Base-by-base conservation (phyloP, 352 stramenopile species). In the Globisporangium lucens region DNA sequence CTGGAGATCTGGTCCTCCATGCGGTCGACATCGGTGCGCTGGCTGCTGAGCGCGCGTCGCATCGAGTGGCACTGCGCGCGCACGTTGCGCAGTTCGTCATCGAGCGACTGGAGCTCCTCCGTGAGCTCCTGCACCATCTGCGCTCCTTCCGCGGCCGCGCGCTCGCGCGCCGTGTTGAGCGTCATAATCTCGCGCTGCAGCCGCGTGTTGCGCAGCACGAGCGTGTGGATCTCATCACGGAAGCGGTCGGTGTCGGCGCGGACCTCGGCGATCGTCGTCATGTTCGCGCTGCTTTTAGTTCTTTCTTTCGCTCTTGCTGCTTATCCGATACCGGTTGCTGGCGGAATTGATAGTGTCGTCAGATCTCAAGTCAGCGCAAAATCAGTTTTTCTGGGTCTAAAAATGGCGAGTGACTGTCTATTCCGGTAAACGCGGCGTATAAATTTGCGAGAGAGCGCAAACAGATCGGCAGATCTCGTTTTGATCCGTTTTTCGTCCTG, bases 171-270 rank as follows among this genome's bases (percentile, higher is more conserved):
- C 27, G 67, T 75, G 61, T 81, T 76, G 36, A 90, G 73, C 60
- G 71, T 57, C 72, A 79, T 72, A 56, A 87, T 73, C 63, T 92
- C 82, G 77, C 79, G 79, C 74, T 92, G 77, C 68, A 90, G 82
- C 46, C 72, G 79, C 55, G 73, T 87, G 70, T 92, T 92, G 74
- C 75, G 70, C 56, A 75, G 73, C 53, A 87, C 73, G 65, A 90
- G 74, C 61, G 68, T 72, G 56, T 89, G 73, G 64, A 92, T 89
- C 71, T 90, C 75, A 52, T 78, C 71, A 47, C 67, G 65, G 43
- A 90, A 61, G 46, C 75, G 75, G 67, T 85, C 70, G 63, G 89
- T 92, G 71, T 92, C 80, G n/a, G 66, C 79, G 59, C 71, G 71
- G 36, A 91, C 30, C 9, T 87, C 79, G 53, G 53, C 43, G 46